phyloP scores from a whole-genome alignment of 2,329 filamentous ascomycete species.

The Beauveria australis region DNA sequence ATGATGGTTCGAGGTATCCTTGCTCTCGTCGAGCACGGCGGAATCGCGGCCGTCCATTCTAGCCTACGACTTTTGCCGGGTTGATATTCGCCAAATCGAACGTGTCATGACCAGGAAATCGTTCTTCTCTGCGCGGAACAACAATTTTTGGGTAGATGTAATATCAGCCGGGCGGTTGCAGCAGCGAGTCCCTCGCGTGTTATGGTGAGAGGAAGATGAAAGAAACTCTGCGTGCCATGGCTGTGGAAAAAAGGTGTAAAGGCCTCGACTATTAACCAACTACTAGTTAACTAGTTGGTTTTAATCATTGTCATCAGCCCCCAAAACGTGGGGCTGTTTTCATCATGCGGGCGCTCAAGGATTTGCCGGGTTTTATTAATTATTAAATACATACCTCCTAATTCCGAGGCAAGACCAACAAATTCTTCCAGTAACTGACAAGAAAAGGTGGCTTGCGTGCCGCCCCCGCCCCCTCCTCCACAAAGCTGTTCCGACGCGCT shows the following conservation, averaged over 20 bases:
- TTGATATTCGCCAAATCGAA: neutral
- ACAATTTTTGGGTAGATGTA: too few species aligned
- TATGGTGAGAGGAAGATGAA: neutral
- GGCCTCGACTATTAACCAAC: neutral
- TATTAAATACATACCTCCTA: too few species aligned
- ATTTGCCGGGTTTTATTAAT: neutral
- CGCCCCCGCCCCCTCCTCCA: too few species aligned
- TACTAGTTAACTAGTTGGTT: neutral
- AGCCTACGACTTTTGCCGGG: neutral
- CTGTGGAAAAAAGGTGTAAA: neutral
- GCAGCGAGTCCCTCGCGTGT: neutral
- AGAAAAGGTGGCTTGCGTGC: neutral
- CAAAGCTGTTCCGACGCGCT: neutral
- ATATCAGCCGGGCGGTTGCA: neutral
- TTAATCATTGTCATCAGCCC: neutral
- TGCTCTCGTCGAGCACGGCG: neutral
- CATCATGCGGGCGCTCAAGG: neutral
- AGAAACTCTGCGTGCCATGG: neutral
- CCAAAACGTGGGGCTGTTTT: neutral
- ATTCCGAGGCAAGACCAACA: neutral
- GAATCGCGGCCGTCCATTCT: neutral
- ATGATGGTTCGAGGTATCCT: neutral
- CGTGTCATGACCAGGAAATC: neutral
- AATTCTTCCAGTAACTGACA: neutral
- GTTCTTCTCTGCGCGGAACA: too few species aligned